Conservation (phyloP, 2,329 filamentous ascomycete species). For the Lecanoromycetidae sp. region DNA sequence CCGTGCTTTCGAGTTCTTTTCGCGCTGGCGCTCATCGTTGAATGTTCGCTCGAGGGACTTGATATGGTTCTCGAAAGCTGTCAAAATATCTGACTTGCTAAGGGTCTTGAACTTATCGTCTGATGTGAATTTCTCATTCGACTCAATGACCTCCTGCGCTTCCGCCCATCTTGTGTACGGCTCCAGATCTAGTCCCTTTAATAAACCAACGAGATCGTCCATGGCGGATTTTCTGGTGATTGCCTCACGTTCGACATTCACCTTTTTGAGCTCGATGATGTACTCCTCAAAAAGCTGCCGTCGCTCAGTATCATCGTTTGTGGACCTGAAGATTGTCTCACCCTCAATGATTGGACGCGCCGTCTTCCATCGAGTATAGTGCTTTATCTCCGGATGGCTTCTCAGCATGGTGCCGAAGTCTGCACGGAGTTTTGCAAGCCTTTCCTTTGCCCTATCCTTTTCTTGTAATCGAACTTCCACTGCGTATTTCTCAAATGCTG, state of each 20-base stretch:
- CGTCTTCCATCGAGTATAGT: constrained; percentile 95
- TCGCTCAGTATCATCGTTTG: constrained; percentile 75
- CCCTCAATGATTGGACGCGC: constrained; percentile 87
- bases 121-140: constrained; percentile 61
- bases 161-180: constrained; percentile 93
- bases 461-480: constrained; percentile 82
- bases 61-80: constrained; percentile 88
- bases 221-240: constrained; percentile 65
- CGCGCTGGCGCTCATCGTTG: constrained; percentile 79
- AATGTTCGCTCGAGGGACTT: constrained; percentile 80
- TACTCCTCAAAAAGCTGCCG: constrained; percentile 91
- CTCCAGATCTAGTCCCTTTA: constrained; percentile 71
- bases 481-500: constrained; percentile 90
- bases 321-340: constrained; percentile 89
- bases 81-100: constrained; percentile 79
- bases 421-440: constrained; percentile 76
- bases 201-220: constrained; percentile 65
- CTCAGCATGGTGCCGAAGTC: constrained; percentile 95
- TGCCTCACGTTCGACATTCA: constrained; percentile 63
- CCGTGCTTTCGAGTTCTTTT: constrained; percentile 69
- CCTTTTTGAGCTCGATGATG: constrained; percentile 68
- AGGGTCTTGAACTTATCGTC: constrained; percentile 79
- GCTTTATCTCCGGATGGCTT: constrained; percentile 91
- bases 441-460: constrained; percentile 87
- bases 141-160: constrained; percentile 69